A percentile compares a stretch with the other conserved stretches of the same genome.
These are phyloP conservation scores for Cystobasidium onofrii DNA, from an alignment of 768 basidiomycete species.

Conservation along the genomic window DNA sequence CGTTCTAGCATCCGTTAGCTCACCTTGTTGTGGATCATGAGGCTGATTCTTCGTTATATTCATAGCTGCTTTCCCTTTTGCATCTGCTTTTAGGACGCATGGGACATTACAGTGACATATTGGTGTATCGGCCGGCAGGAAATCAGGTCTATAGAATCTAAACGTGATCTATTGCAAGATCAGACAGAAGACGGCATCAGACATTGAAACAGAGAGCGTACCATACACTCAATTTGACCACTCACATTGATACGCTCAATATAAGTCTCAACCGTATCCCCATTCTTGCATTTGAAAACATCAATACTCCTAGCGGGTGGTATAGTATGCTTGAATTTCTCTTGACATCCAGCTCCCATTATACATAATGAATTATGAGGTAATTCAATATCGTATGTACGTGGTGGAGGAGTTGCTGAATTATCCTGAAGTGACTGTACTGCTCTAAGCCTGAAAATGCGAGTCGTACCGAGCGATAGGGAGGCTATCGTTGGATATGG, in stretches of 20 bases:
- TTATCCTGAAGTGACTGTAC: conserved; percentile 13
- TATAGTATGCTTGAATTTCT: conserved; percentile 40
- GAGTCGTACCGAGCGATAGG: conserved; percentile 39
- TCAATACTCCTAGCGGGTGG: conserved; percentile 39
- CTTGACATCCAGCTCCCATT: conserved; percentile 42
- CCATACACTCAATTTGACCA: neutral
- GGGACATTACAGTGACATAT: conserved; percentile 39
- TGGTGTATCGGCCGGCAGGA: conserved; percentile 34
- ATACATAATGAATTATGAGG: conserved; percentile 41
- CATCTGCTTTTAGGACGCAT: conserved; percentile 38
- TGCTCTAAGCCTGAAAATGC: conserved; percentile 39
- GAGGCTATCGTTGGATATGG: conserved; percentile 41
- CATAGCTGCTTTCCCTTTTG: conserved; percentile 14
- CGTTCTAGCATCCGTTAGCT: neutral
- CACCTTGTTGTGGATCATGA: neutral
- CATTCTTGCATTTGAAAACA: conserved; percentile 34
- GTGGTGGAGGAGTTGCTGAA: conserved; percentile 3
- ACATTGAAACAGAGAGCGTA: neutral
- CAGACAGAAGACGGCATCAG: neutral
- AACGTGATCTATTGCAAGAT: conserved; percentile 34
- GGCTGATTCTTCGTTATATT: neutral
- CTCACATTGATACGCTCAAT: conserved; percentile 41
- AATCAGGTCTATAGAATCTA: conserved; percentile 42
- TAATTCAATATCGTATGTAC: conserved; percentile 39
- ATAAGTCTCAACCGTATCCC: conserved; percentile 27